A percentile compares a stretch with the other conserved stretches of the same genome.
phyloP scores from a whole-genome alignment of 129 eudicot genomes.

The Flaveria robusta region DNA sequence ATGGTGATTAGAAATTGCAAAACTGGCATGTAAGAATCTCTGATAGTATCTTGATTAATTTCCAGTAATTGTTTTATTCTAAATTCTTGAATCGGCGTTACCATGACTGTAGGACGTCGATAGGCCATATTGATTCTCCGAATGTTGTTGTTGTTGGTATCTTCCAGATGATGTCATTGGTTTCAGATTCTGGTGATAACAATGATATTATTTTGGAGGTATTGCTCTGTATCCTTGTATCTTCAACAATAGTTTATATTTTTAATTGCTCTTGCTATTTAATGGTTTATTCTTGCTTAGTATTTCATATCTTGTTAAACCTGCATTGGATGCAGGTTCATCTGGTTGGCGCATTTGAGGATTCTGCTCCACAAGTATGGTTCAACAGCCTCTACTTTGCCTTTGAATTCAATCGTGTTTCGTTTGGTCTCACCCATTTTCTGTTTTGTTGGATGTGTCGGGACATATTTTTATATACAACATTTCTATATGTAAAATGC shows the following conservation, averaged over 20 bases:
- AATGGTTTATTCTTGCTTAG: conserved; percentile 7
- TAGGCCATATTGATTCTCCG: conserved; percentile 88
- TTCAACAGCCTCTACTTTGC: conserved; percentile 37
- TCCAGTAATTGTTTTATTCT: conserved; percentile 15
- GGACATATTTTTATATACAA: conserved; percentile 2
- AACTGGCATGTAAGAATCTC: conserved; percentile 74
- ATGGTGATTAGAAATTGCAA: conserved; percentile 65
- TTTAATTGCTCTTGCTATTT: neutral
- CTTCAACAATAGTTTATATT: neutral
- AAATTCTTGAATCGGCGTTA: conserved; percentile 5
- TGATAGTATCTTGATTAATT: neutral
- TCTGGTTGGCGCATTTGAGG: conserved; percentile 83
- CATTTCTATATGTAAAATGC: neutral
- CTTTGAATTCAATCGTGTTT: conserved; percentile 28
- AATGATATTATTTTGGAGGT: conserved; percentile 67
- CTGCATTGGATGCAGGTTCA: conserved; percentile 67
- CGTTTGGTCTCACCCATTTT: neutral
- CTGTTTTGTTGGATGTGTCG: conserved; percentile 4
- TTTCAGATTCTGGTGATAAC: conserved; percentile 35
- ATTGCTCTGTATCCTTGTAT: conserved; percentile 24
- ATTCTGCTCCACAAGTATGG: conserved; percentile 61
- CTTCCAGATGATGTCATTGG: conserved; percentile 74
- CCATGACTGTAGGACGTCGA: conserved; percentile 58
- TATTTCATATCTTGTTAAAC: conserved; percentile 19
- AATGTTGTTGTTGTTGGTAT: conserved; percentile 67